Conservation (phyloP, 2,329 filamentous ascomycete species). For the Colletotrichum plurivorum region DNA sequence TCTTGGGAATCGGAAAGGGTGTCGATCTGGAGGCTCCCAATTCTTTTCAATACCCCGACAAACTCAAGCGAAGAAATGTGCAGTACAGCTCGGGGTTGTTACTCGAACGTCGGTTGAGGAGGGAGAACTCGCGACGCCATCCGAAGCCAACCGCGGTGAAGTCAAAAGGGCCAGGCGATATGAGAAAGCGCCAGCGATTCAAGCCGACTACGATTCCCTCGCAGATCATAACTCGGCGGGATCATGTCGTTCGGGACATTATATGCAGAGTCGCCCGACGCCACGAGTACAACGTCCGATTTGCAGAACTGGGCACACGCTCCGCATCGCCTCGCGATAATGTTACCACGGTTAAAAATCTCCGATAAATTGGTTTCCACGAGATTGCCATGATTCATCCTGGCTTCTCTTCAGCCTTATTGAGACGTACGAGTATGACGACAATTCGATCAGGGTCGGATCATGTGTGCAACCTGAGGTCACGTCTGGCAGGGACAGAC, state of each 20-base stretch:
- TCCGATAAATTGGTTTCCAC: neutral
- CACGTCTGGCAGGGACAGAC: neutral
- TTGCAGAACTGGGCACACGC: neutral
- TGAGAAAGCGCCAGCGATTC: neutral
- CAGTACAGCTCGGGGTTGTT: neutral
- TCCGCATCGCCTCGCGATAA: neutral
- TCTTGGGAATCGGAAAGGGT: neutral
- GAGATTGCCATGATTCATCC: neutral
- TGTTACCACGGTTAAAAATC: neutral
- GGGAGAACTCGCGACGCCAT: neutral
- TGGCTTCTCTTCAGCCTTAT: neutral
- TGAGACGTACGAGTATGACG: neutral
- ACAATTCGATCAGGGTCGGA: neutral
- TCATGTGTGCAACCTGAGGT: neutral
- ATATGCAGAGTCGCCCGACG: neutral
- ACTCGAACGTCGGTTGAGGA: neutral
- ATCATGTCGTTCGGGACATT: neutral
- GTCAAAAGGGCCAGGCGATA: too few relatives aligned
- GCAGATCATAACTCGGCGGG: neutral
- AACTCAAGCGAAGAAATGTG: neutral
- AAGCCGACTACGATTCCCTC: neutral
- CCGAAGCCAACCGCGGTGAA: neutral
- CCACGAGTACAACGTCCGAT: neutral
- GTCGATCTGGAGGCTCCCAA: neutral
- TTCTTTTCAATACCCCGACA: too few relatives aligned